Base-by-base conservation (phyloP, 2,329 filamentous ascomycete genomes). In the Fusarium oxysporum region DNA sequence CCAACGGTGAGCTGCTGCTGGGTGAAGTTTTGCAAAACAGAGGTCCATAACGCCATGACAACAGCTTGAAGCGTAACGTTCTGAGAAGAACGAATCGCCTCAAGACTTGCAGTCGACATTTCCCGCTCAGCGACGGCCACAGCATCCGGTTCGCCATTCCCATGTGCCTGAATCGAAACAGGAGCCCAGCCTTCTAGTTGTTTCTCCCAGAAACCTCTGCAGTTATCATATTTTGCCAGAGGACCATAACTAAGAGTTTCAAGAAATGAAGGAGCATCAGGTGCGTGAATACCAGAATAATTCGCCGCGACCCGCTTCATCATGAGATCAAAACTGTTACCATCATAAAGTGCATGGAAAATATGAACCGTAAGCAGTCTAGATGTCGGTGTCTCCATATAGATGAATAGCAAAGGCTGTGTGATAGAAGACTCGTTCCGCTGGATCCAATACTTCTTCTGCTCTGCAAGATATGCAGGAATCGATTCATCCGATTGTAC, bases 331-430 rank as follows among this genome's bases (percentile, higher is more conserved):
- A 97, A 87, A 68, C 94, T 96, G 72, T 89, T 92, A 4, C 94
- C 95, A 80, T 98, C 95, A 75, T 98, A 98, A 0, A 97, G 81
- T 0, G 89, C 94, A 79, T 98, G 95, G 81, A 97, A 97, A 1
- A 97, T 91, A 50, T 92, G 88, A 5, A 97, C 76, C 5, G 86
- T 81, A 37, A 97, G 81, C 0, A 85, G 70, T 11, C 76, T 75
- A 3, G 73, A 74, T 2, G 71, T 72, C 1, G 91, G 91, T 11
- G 80, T 81, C 5, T 76, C 74, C 3, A 92, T 70, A 8, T 88
- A 81, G 3, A 81, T 78, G 16, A 78, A 48, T 10, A 68, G 54
- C 7, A 78, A 53, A 23, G 76, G 76, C 14, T 65, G 61, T 6
- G 47, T 43, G 23, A 78, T 68, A 17, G 33, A 19, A 7, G 64